Conservation (phyloP, 2,329 filamentous ascomycete species). For the Colletotrichum neosansevieriae region DNA sequence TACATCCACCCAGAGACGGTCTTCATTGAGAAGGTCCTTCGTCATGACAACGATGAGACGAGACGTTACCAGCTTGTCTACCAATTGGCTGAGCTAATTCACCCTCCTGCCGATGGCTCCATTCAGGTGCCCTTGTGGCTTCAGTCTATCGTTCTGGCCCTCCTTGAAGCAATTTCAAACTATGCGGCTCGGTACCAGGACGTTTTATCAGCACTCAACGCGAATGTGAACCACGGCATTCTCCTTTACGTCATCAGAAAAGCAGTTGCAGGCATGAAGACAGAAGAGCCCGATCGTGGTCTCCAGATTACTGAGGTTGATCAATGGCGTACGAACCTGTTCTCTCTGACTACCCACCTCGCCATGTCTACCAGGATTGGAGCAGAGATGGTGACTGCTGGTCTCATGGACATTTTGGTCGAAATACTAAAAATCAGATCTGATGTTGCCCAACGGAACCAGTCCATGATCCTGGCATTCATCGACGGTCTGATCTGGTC, state of each 20-base stretch:
- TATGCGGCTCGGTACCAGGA: conserved; percentile 83
- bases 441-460: conserved; percentile 82
- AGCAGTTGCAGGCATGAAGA: conserved; percentile 84
- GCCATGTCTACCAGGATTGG: conserved; percentile 81
- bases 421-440: conserved; percentile 90
- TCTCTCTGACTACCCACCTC: conserved; percentile 87
- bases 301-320: conserved; percentile 77
- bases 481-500: conserved; percentile 89
- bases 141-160: conserved; percentile 83
- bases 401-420: conserved; percentile 89
- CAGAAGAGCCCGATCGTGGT: conserved; percentile 65
- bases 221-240: conserved; percentile 96
- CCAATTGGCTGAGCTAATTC: conserved; percentile 91
- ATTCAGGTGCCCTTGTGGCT: conserved; percentile 77
- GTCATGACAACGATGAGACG: conserved; percentile 90
- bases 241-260: conserved; percentile 94
- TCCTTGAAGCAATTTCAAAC: conserved; percentile 87
- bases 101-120: conserved; percentile 80
- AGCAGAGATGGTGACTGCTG: conserved; percentile 87
- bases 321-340: conserved; percentile 90
- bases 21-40: conserved; percentile 89
- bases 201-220: conserved; percentile 89
- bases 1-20: conserved; percentile 86
- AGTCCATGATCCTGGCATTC: conserved; percentile 87
- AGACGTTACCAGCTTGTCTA: conserved; percentile 90